Evolutionary conservation across 2,329 filamentous ascomycete genomes (phyloP).

Genomic region (Colletotrichum cordylinicola): DNA sequence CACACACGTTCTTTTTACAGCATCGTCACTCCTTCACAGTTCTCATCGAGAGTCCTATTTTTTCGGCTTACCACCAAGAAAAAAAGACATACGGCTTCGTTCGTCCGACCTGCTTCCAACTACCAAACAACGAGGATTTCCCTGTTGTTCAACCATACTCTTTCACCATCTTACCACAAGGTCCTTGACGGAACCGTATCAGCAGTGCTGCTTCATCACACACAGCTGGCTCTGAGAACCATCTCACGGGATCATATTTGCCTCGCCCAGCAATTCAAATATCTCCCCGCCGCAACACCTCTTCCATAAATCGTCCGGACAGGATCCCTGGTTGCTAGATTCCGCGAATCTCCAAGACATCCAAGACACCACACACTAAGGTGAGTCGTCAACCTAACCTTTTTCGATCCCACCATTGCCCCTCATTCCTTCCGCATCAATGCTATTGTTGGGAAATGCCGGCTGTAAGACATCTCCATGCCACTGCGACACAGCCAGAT

Average conservation of each 20-base stretch:
- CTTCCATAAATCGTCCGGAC: not conserved
- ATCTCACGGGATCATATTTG: slow-evolving; percentile 14
- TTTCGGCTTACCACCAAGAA: slow-evolving; percentile 11
- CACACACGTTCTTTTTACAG: slow-evolving; percentile 13
- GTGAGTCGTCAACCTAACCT: not conserved
- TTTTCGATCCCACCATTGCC: not conserved
- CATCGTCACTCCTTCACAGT: slow-evolving; percentile 23
- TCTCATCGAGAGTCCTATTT: slow-evolving; percentile 17
- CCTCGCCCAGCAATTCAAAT: slow-evolving; percentile 2
- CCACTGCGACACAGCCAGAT: not conserved
- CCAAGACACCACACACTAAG: slow-evolving; percentile 3
- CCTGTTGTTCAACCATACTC: slow-evolving; percentile 28
- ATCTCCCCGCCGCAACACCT: not conserved
- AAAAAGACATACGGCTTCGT: slow-evolving; percentile 14
- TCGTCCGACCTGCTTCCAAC: slow-evolving; percentile 20
- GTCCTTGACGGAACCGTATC: slow-evolving; percentile 28
- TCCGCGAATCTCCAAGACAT: slow-evolving; percentile 14
- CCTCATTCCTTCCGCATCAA: slow-evolving; percentile 11
- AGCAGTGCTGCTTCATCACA: slow-evolving; percentile 27
- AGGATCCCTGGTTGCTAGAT: slow-evolving; percentile 2
- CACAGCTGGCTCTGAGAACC: slow-evolving; percentile 24
- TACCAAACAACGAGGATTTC: slow-evolving; percentile 14
- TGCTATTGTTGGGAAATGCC: slow-evolving; percentile 15
- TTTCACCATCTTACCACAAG: slow-evolving; percentile 18
- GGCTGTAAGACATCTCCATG: not conserved